Evolutionary conservation across 306 rosid species (phyloP).

Genomic region (Fragaria iinumae): DNA sequence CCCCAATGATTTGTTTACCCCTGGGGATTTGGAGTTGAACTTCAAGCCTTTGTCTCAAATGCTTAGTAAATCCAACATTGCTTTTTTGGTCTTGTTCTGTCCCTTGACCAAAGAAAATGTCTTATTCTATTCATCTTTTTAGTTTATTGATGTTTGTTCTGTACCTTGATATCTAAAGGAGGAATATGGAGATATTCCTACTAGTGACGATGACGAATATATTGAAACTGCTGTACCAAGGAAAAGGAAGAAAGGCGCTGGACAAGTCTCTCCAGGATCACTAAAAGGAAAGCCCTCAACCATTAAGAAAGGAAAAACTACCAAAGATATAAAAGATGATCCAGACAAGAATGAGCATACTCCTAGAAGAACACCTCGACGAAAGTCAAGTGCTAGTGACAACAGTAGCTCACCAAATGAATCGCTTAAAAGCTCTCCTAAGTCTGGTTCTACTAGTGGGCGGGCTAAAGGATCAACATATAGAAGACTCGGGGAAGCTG

Average conservation of each 20-base stretch:
- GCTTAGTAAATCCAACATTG: not conserved
- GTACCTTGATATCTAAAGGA: constrained; percentile 49
- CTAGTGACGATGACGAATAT: constrained; percentile 87
- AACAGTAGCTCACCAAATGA: constrained; percentile 38
- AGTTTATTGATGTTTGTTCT: constrained; percentile 30
- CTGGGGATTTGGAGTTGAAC: not conserved
- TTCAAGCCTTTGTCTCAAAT: not conserved
- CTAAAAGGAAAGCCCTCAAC: constrained; percentile 31
- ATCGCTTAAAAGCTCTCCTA: constrained; percentile 39
- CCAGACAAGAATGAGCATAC: constrained; percentile 24
- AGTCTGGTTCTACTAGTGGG: constrained; percentile 44
- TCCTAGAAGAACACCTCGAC: constrained; percentile 41
- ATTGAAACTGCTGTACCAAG: constrained; percentile 33
- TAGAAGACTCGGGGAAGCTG: constrained; percentile 68
- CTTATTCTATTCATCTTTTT: constrained; percentile 6
- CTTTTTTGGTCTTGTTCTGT: constrained; percentile 2
- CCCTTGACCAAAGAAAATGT: not conserved
- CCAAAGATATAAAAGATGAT: constrained; percentile 21
- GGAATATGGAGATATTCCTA: constrained; percentile 50
- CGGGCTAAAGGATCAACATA: constrained; percentile 41
- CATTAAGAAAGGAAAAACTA: constrained; percentile 42
- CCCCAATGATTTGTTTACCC: not conserved
- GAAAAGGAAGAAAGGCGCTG: constrained; percentile 28
- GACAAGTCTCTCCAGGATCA: constrained; percentile 28
- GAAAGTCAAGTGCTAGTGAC: constrained; percentile 38